Evolutionary conservation across 306 rosid species (phyloP), one percentile per base, ranked within the genome.

Genomic region (Abrus pulchellus): DNA sequence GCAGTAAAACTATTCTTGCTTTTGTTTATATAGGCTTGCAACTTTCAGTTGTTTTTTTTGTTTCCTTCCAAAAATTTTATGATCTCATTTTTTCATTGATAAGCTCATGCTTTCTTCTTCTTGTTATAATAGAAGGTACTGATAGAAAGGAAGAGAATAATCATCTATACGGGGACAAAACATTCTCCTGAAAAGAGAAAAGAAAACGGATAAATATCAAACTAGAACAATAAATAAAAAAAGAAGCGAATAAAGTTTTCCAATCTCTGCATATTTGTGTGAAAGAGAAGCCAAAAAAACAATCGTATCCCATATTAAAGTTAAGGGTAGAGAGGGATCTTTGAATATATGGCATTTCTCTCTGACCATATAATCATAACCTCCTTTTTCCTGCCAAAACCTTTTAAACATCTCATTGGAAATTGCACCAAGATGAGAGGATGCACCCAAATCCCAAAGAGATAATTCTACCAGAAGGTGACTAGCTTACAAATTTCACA

Each of bases 341-440:
- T 49, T 53, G 53, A 34, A 11, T 36, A 12, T 65, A 77, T 77
- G 63, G 20, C 44, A 40, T 53, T 38, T 4, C 56, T 56, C 64
- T 77, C 75, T 41, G 60, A 29, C 49, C 34, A 55, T 8, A 49
- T 52, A 6, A 40, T 13, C 47, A 7, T 36, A 75, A 47, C 72
- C 28, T 67, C 61, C 27, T 48, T 54, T 53, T 53, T 40, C 57
- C 75, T 52, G 9, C 44, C 56, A 66, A 66, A 66, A 66, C 57
- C 27, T 54, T 33, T 53, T 9, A 53, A 33, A n/a, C 45, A 76
- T 38, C 32, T 44, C 60, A n/a, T 56, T 47, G 68, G 69, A 78
- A 78, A 78, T 78, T 45, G 20, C 76, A 43, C 49, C 48, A 34
- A 72, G 52, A 54, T 80, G 71, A 61, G 71, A 75, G 70, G 36